These are phyloP conservation scores for Alnus glutinosa DNA, from an alignment of 306 rosid genomes.

Conservation along the genomic window DNA sequence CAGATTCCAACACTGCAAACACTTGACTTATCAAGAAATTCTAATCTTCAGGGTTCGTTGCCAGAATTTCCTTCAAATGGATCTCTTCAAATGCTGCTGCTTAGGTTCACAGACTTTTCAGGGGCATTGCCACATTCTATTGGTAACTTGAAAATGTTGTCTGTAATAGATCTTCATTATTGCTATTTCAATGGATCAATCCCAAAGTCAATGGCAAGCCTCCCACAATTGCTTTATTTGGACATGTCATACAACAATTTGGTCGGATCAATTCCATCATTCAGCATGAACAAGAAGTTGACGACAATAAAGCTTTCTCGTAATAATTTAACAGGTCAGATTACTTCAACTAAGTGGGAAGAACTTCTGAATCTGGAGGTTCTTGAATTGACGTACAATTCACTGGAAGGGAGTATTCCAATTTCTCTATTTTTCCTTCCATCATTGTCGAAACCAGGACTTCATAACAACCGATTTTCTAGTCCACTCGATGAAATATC, in stretches of 20 bases:
- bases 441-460: neutral
- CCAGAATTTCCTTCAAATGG: constrained; percentile 31
- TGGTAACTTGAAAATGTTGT: constrained; percentile 30
- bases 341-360: constrained; percentile 21
- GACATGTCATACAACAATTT: no score
- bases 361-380: constrained; percentile 13
- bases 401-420: constrained; percentile 30
- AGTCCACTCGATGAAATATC: constrained; percentile 27
- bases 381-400: constrained; percentile 20
- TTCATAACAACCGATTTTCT: constrained; percentile 25
- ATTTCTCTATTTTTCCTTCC: constrained; percentile 25
- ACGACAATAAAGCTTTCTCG: no score
- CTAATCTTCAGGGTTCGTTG: constrained; percentile 25
- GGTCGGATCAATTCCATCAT: constrained; percentile 30
- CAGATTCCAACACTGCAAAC: constrained; percentile 21
- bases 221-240: no score
- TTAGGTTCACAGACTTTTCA: constrained; percentile 25
- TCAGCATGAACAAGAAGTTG: constrained; percentile 29
- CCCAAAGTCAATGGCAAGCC: no score
- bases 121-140: constrained; percentile 33
- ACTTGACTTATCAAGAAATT: constrained; percentile 35
- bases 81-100: constrained; percentile 2
- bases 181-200: constrained; percentile 33
- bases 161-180: constrained; percentile 19
- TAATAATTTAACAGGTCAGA: constrained; percentile 18